A percentile compares a stretch with the other conserved stretches of the same genome.
These are phyloP conservation scores for Gillenia trifoliata DNA, from an alignment of 306 rosid species.

Conservation along the genomic window DNA sequence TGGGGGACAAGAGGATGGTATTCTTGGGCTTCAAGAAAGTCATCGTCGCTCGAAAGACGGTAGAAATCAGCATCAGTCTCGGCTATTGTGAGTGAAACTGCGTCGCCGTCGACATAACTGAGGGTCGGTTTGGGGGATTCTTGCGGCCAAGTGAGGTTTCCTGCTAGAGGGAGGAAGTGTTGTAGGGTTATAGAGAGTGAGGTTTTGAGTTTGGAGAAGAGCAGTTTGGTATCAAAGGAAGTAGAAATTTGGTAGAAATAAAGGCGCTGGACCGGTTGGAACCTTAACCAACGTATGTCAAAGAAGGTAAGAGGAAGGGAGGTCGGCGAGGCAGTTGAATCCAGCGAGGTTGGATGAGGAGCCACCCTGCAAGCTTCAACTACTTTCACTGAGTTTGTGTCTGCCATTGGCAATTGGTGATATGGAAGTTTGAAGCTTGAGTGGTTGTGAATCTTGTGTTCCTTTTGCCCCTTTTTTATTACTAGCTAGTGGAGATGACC, in stretches of 20 bases:
- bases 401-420: not conserved
- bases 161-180: conserved; percentile 46
- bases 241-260: conserved; percentile 31
- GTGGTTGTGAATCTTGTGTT: not conserved
- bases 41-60: conserved; percentile 1
- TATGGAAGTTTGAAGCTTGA: not conserved
- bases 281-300: not conserved
- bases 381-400: not conserved
- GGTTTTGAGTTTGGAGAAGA: conserved; percentile 36
- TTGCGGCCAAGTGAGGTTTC: conserved; percentile 40
- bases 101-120: conserved; percentile 15
- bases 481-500: no score
- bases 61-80: conserved; percentile 3
- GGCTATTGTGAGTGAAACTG: conserved; percentile 34
- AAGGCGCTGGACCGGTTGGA: conserved; percentile 22
- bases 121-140: conserved; percentile 34
- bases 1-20: conserved; percentile 19
- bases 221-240: conserved; percentile 7
- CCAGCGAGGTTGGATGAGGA: not conserved
- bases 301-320: conserved; percentile 18
- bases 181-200: conserved; percentile 57
- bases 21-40: conserved; percentile 8
- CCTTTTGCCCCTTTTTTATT: no score
- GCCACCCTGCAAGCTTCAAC: not conserved
- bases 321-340: not conserved